A percentile compares a stretch with the other conserved stretches of the same genome.
Conservation (phyloP, 2,329 filamentous ascomycete genomes). For the Ophiostoma perfectum region DNA sequence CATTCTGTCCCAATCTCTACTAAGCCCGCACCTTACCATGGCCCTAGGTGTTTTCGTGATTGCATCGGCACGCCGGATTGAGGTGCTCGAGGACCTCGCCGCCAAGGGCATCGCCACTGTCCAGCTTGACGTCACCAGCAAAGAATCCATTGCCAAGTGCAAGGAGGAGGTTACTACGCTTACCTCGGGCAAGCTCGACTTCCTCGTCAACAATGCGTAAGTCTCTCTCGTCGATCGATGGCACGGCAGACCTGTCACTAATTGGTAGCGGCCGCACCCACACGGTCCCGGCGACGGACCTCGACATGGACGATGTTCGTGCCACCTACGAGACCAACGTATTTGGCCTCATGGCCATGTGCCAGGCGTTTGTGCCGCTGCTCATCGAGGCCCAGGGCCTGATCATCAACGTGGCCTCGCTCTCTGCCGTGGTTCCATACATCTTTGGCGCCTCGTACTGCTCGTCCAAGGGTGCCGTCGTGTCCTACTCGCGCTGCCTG, state of each 20-base stretch:
- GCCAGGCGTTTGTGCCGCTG: slow-evolving; percentile 44
- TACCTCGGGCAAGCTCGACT: slow-evolving; percentile 50
- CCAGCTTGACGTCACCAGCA: slow-evolving; percentile 49
- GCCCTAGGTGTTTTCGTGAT: slow-evolving; percentile 46
- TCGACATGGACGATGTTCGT: slow-evolving; percentile 48
- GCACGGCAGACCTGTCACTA: no score
- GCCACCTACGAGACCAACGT: slow-evolving; percentile 53
- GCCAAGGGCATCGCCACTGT: slow-evolving; percentile 46
- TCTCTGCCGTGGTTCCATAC: slow-evolving; percentile 47
- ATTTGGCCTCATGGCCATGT: slow-evolving; percentile 53
- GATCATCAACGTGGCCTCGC: slow-evolving; percentile 52
- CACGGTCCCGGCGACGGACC: slow-evolving; percentile 48
- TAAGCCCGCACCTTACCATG: background rate
- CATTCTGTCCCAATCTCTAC: no score
- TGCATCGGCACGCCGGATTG: slow-evolving; percentile 48
- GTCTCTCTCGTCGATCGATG: slow-evolving; percentile 23
- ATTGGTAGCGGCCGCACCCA: slow-evolving; percentile 44
- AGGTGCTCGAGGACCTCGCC: slow-evolving; percentile 44
- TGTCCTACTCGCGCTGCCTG: slow-evolving; percentile 48
- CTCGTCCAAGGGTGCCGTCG: slow-evolving; percentile 52
- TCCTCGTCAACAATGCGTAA: slow-evolving; percentile 57
- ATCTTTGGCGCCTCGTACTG: slow-evolving; percentile 50
- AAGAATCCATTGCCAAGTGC: slow-evolving; percentile 46
- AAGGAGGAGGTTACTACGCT: slow-evolving; percentile 43
- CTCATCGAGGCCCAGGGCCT: slow-evolving; percentile 48